Conservation (phyloP, 2,329 filamentous ascomycete genomes). For the Apiospora pterosperma region DNA sequence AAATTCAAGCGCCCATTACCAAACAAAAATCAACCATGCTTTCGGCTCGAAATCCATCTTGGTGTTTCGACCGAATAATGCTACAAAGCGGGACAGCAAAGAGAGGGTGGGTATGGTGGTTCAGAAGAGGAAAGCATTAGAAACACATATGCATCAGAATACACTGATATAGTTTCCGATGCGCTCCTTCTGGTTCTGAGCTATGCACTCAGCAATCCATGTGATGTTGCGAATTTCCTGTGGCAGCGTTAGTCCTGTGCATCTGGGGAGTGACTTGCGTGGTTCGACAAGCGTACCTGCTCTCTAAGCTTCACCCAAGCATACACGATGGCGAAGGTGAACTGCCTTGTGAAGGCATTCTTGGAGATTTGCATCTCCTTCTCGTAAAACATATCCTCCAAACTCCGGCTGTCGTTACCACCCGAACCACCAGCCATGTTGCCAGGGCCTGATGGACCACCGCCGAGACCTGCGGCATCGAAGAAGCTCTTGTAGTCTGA, state of each 20-base stretch:
- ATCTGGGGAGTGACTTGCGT: neutral
- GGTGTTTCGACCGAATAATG: conserved; percentile 38
- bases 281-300: conserved; percentile 62
- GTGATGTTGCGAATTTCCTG: conserved; percentile 99
- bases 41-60: conserved; percentile 14
- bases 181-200: conserved; percentile 98
- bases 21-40: conserved; percentile 10
- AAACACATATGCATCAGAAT: conserved; percentile 55
- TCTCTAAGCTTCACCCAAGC: conserved; percentile 97
- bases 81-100: conserved; percentile 35
- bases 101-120: conserved; percentile 13
- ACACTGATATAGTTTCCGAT: conserved; percentile 99
- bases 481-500: conserved; percentile 95
- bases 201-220: conserved; percentile 99
- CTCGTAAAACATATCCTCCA: conserved; percentile 98
- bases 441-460: conserved; percentile 68
- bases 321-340: conserved; percentile 92
- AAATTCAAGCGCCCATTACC: conserved; percentile 9
- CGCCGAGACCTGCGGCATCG: conserved; percentile 78
- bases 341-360: conserved; percentile 90
- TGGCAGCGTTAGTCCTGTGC: conserved; percentile 19
- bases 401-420: conserved; percentile 71
- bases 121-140: conserved; percentile 1
- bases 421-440: conserved; percentile 83
- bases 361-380: conserved; percentile 99